Evolutionary conservation across 108 stramenopile species (phyloP).

Genomic region (Nitzschia palea): DNA sequence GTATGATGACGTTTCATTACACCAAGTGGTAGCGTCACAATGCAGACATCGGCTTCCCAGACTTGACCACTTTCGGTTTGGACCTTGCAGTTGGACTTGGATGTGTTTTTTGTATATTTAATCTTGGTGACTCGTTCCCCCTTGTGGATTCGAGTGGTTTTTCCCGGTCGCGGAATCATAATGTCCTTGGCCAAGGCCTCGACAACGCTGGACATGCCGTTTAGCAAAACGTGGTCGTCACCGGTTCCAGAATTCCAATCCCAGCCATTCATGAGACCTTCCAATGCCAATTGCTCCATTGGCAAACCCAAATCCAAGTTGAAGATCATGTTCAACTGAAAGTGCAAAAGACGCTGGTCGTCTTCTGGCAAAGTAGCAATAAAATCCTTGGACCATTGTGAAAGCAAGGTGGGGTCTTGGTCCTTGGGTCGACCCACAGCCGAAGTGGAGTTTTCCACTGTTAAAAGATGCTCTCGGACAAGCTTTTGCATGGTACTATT

Average conservation of each 20-base stretch:
- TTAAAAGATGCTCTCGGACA: not conserved
- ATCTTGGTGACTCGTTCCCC: slow-evolving; percentile 5
- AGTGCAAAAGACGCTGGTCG: slow-evolving; percentile 9
- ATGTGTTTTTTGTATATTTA: not conserved
- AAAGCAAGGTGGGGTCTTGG: not conserved
- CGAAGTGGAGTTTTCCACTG: not conserved
- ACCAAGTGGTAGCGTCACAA: slow-evolving; percentile 14
- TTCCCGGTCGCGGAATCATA: not conserved
- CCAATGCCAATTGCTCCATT: not conserved
- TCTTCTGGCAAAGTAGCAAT: not conserved
- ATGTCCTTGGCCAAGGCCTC: not conserved
- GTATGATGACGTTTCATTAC: slow-evolving; percentile 6
- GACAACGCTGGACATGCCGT: not conserved
- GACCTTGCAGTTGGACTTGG: not conserved
- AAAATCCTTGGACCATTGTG: not conserved
- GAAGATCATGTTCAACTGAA: slow-evolving; percentile 14
- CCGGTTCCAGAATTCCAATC: not conserved
- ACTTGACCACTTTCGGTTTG: not conserved
- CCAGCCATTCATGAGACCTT: slow-evolving; percentile 1
- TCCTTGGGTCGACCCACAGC: too few relatives aligned
- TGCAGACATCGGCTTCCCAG: slow-evolving; percentile 8
- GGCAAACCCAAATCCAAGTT: slow-evolving; percentile 8
- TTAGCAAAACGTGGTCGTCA: slow-evolving; percentile 6
- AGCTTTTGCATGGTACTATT: slow-evolving; percentile 4
- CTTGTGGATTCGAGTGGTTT: not conserved